Evolutionary conservation across 495 filamentous ascomycete genomes (phyloP), one percentile per base, ranked within the genome.

Genomic region (Alectoria sarmentosa): DNA sequence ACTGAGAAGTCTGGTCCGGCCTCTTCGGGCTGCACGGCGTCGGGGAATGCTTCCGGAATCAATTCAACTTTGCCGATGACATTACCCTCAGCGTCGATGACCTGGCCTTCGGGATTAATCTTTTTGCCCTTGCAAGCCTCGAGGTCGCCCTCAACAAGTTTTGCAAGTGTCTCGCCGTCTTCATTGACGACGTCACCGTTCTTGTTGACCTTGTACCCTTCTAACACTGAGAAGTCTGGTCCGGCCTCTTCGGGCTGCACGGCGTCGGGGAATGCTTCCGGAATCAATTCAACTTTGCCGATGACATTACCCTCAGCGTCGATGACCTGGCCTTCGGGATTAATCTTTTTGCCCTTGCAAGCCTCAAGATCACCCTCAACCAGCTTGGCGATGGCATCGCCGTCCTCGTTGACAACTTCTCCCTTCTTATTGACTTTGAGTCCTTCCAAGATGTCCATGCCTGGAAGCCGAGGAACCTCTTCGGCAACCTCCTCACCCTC

Each of bases 401-500:
- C 79, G 62, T 82, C 79, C 60, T 80, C 79, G 62, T 82, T 72
- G 14, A 82, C 70, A 52, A 90, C 82, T 63, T 88, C 85, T 65
- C 88, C 88, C 41, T 80, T 74, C 76, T 90, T 90, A 78, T 90
- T 90, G 71, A 90, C 82, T 55, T 80, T 85, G 72, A 79, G 82
- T 68, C 79, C 80, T 55, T 72, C 70, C 36, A 70, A 34, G 9
- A 66, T 62, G 28, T 64, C 49, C 17, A 70, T 46, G 32, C 68
- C 69, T 34, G 66, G 61, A 38, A 64, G 56, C 57, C 64, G 72
- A 21, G 66, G 69, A 10, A 71, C 76, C 32, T 71, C 68, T 21
- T 65, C 73, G 46, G 76, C 73, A n/a, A 73, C 75, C 8, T 66
- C 73, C 6, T 60, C 67, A 1, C 72, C 75, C n/a, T 68, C 64